Evolutionary conservation across 805 yeast genomes (phyloP).

Genomic region (Candida odintsovae): DNA sequence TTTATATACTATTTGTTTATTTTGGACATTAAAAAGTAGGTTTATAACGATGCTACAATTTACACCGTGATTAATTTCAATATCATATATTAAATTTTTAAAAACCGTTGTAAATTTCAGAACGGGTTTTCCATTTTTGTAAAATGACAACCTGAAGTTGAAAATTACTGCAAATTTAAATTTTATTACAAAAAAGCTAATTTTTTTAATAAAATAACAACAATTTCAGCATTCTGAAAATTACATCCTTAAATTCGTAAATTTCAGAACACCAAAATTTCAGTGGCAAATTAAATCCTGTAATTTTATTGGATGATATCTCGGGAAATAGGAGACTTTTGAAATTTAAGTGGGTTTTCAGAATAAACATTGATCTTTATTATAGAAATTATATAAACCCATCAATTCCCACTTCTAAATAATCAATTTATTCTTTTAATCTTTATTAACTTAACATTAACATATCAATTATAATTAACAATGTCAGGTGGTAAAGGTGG

Average conservation of each 20-base stretch:
- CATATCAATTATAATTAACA: slow-evolving; percentile 10
- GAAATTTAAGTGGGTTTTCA: no score
- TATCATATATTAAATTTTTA: not conserved
- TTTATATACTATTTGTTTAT: not conserved
- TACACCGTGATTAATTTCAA: not conserved
- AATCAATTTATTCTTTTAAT: not conserved
- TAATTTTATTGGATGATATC: slow-evolving; percentile 9
- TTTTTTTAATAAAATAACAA: slow-evolving; percentile 2
- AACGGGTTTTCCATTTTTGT: not conserved
- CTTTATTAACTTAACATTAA: not conserved
- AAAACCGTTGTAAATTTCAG: not conserved
- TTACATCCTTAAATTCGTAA: slow-evolving; percentile 8
- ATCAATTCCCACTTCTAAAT: not conserved
- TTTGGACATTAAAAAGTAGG: not conserved
- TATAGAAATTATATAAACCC: not conserved
- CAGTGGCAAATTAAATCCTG: not conserved
- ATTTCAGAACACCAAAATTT: slow-evolving; percentile 5
- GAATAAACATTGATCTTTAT: not conserved
- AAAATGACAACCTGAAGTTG: not conserved
- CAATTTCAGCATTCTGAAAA: slow-evolving; percentile 5
- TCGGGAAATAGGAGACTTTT: slow-evolving; percentile 9
- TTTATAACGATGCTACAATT: not conserved
- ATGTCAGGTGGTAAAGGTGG: slow-evolving; percentile 78
- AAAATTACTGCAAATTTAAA: not conserved
- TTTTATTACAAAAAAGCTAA: slow-evolving; percentile 2